A percentile compares a stretch with the other conserved stretches of the same genome.
phyloP scores from a whole-genome alignment of 2,329 filamentous ascomycete species.

The Simplicillium aogashimaense region DNA sequence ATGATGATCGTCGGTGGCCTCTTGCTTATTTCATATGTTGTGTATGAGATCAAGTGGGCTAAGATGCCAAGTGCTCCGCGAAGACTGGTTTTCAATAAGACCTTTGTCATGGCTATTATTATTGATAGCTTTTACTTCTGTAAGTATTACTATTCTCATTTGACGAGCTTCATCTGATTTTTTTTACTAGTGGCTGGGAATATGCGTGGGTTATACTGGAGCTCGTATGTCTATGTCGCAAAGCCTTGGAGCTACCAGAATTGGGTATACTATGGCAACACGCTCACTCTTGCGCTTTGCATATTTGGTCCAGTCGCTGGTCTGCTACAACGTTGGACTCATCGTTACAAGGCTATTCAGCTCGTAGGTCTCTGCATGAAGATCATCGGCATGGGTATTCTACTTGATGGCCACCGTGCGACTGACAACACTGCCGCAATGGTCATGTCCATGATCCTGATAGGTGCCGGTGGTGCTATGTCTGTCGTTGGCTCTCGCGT shows the following conservation, averaged over 20 bases:
- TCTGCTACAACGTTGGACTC: constrained; percentile 20
- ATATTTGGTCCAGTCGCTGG: constrained; percentile 21
- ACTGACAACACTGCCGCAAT: constrained; percentile 22
- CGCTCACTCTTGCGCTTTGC: constrained; percentile 23
- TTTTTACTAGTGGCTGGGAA: constrained; percentile 14
- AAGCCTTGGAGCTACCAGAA: constrained; percentile 21
- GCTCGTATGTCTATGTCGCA: constrained; percentile 21
- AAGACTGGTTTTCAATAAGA: constrained; percentile 17
- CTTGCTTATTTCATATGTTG: constrained; percentile 29
- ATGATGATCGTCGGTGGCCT: constrained; percentile 30
- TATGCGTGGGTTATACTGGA: constrained; percentile 20
- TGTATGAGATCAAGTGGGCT: constrained; percentile 32
- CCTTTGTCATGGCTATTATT: constrained; percentile 18
- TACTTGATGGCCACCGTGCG: constrained; percentile 15
- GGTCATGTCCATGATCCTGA: constrained; percentile 22
- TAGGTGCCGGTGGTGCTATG: constrained; percentile 23
- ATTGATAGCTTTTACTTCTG: constrained; percentile 19
- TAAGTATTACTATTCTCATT: constrained; percentile 2
- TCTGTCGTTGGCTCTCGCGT: constrained; percentile 25
- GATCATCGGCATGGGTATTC: constrained; percentile 24
- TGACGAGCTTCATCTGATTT: neutral
- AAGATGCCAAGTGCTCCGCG: constrained; percentile 14
- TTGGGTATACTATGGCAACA: constrained; percentile 25
- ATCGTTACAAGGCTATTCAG: constrained; percentile 27
- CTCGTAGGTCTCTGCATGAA: constrained; percentile 23